Evolutionary conservation across 1,284 basidiomycete genomes (phyloP), one percentile per base, ranked within the genome.

Genomic region (Boletus nobilissimus): DNA sequence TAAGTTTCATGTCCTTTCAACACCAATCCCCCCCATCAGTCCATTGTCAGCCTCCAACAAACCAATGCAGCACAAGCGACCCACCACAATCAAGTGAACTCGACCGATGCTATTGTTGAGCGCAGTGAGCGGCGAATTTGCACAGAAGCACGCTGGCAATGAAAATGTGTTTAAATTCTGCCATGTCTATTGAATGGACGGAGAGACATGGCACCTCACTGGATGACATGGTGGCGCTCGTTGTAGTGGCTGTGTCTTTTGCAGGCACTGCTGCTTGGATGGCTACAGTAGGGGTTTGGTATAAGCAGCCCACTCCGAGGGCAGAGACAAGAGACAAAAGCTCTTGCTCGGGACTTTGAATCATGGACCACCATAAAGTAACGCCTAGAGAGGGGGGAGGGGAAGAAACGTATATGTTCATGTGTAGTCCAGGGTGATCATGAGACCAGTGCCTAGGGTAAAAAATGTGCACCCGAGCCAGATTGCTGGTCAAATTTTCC

Each of bases 181-280:
- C n/a, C n/a, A n/a, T n/a, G n/a, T n/a, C n/a, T n/a, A n/a, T n/a
- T n/a, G n/a, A n/a, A n/a, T n/a, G n/a, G n/a, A n/a, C n/a, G n/a
- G n/a, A n/a, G n/a, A n/a, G n/a, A n/a, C n/a, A n/a, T n/a, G n/a
- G n/a, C n/a, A n/a, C n/a, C n/a, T n/a, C n/a, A n/a, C n/a, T n/a
- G n/a, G n/a, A n/a, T n/a, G n/a, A 93, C n/a, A 91, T 90, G 80
- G 93, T 94, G 0, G 93, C 91, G 2, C 90, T 87, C 0, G 95
- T 95, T 75, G 91, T 92, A 2, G 95, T 95, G 3, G 94, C 93
- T 94, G 95, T 95, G 80, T 96, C 94, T 79, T 92, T 92, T 36
- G 94, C 82, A 2, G 95, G 95, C 94, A 96, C 96, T 1, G 94
- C 93, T 10, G 94, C 94, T 86, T 96, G 95, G 26, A 96, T 84